Conservation (phyloP, 306 rosid species). For the Mimosa bimucronata region DNA sequence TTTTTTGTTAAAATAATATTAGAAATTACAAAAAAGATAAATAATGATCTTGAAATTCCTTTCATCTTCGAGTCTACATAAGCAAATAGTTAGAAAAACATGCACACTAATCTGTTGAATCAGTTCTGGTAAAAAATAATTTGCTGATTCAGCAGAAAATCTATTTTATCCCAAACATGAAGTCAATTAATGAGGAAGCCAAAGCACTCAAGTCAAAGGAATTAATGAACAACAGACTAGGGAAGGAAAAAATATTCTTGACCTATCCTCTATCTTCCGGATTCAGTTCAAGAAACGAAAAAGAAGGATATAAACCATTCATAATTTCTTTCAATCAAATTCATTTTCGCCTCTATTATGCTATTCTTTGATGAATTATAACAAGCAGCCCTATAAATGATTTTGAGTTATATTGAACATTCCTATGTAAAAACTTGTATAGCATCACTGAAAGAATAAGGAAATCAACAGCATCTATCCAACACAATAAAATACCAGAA, state of each 20-base stretch:
- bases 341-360: conserved; percentile 12
- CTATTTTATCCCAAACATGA: conserved; percentile 23
- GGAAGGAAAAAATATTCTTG: background rate
- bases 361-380: conserved; percentile 15
- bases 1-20: conserved; percentile 6
- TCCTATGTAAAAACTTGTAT: conserved; percentile 30
- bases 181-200: conserved; percentile 14
- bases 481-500: conserved; percentile 31
- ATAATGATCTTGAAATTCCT: conserved; percentile 25
- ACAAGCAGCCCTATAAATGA: background rate
- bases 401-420: conserved; percentile 16
- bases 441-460: background rate
- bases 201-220: background rate
- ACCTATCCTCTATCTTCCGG: conserved; percentile 1
- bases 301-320: conserved; percentile 11
- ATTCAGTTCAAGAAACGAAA: conserved; percentile 1
- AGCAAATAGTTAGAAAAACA: conserved; percentile 16
- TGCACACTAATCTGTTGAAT: conserved; percentile 16
- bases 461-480: conserved; percentile 27
- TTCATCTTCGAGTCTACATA: conserved; percentile 12
- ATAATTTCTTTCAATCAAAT: conserved; percentile 16
- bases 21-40: conserved; percentile 3
- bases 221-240: conserved; percentile 14
- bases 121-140: background rate
- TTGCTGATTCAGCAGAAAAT: conserved; percentile 13